Conservation (phyloP, 2,329 filamentous ascomycete species). For the Verticillium dahliae region DNA sequence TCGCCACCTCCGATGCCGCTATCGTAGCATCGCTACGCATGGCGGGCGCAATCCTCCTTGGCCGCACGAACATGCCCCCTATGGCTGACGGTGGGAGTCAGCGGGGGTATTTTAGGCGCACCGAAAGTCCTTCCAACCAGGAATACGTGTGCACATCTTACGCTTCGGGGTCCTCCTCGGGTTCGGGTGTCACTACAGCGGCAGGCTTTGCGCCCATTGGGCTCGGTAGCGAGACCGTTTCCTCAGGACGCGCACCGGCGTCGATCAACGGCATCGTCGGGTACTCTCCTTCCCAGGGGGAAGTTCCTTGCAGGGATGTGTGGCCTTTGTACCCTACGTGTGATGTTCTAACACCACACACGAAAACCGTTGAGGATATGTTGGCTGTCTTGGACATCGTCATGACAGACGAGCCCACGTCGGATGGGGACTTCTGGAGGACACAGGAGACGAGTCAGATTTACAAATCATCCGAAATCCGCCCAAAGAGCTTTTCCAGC, state of each 20-base stretch:
- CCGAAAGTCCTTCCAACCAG: slow-evolving; percentile 44
- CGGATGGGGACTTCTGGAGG: slow-evolving; percentile 47
- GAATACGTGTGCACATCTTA: slow-evolving; percentile 44
- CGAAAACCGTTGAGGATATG: slow-evolving; percentile 39
- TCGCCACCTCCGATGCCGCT: slow-evolving; percentile 45
- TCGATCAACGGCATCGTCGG: slow-evolving; percentile 45
- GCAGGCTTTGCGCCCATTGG: slow-evolving; percentile 43
- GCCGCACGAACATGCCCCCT: slow-evolving; percentile 51
- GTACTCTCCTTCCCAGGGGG: slow-evolving; percentile 43
- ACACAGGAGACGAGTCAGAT: slow-evolving; percentile 39
- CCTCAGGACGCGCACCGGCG: slow-evolving; percentile 43
- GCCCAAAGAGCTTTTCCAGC: slow-evolving; percentile 23
- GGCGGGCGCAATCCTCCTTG: slow-evolving; percentile 44
- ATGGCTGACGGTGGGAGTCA: slow-evolving; percentile 52
- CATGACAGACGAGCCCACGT: slow-evolving; percentile 26
- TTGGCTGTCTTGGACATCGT: slow-evolving; percentile 37
- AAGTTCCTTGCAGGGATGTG: slow-evolving; percentile 39
- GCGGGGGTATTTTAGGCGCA: slow-evolving; percentile 42
- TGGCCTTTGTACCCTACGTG: slow-evolving; percentile 48
- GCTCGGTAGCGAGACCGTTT: slow-evolving; percentile 45
- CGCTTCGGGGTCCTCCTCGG: slow-evolving; percentile 47
- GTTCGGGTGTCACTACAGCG: slow-evolving; percentile 39
- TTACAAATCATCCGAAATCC: slow-evolving; percentile 20
- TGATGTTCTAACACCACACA: slow-evolving; percentile 43
- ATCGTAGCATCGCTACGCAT: slow-evolving; percentile 37